These are phyloP conservation scores for Brassica cretica DNA, from an alignment of 345 rosid genomes.

Conservation along the genomic window DNA sequence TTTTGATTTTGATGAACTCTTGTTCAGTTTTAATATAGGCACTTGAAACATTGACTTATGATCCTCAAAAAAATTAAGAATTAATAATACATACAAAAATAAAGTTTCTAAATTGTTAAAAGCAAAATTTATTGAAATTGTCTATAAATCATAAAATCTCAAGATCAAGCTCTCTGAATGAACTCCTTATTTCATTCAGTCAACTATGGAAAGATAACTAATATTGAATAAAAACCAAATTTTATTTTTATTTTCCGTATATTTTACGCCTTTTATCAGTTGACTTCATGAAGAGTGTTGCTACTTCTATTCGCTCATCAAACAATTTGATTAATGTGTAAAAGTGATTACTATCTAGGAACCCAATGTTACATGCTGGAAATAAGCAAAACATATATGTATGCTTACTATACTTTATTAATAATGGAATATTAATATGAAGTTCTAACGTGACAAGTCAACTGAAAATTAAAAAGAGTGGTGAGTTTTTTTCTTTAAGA, in stretches of 20 bases:
- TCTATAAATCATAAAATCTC: neutral
- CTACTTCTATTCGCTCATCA: constrained; percentile 6
- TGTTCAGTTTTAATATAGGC: no score
- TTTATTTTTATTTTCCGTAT: neutral
- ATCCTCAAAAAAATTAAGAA: no score
- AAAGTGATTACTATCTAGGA: neutral
- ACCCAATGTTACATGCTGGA: constrained; percentile 2
- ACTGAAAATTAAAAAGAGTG: constrained; percentile 14
- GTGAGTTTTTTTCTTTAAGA: constrained; percentile 12
- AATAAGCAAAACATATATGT: neutral
- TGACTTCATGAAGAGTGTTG: constrained; percentile 11
- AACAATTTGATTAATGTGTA: constrained; percentile 3
- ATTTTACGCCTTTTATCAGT: neutral
- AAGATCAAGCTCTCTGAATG: neutral
- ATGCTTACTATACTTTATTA: constrained; percentile 3
- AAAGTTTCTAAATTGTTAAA: no score
- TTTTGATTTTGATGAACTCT: no score
- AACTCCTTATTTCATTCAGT: neutral
- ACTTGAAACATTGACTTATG: no score
- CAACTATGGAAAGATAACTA: neutral
- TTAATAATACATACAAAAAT: no score
- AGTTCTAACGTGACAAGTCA: constrained; percentile 26
- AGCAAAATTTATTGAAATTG: no score
- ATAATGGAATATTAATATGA: neutral
- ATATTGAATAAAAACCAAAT: no score